A percentile compares a stretch with the other conserved stretches of the same genome.
Conservation (phyloP, 2,329 filamentous ascomycete genomes). For the Xylaria sp. region DNA sequence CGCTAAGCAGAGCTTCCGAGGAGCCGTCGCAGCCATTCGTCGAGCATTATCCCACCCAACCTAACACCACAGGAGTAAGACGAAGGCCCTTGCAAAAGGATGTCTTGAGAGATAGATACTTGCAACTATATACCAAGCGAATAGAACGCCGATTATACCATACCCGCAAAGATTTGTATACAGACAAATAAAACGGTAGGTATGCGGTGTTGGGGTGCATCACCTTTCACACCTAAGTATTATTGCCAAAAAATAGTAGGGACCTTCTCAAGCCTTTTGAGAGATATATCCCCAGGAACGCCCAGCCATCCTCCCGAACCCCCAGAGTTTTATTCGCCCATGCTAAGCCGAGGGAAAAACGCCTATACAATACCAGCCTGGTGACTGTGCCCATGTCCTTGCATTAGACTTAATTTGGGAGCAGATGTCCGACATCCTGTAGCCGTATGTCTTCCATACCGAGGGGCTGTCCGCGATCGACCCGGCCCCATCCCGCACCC, state of each 20-base stretch:
- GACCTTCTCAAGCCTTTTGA: conserved; percentile 1
- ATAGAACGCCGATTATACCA: not conserved
- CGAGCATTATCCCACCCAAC: too few relatives aligned
- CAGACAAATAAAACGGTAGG: not conserved
- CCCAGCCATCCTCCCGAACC: not conserved
- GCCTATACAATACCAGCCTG: not conserved
- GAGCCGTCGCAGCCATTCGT: too few relatives aligned
- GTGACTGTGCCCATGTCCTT: too few relatives aligned
- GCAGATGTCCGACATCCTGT: conserved; percentile 46
- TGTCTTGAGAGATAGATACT: not conserved
- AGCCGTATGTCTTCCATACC: conserved; percentile 44
- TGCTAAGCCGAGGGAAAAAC: conserved; percentile 17
- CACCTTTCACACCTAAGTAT: too few relatives aligned
- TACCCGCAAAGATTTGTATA: not conserved
- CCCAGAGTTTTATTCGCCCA: conserved; percentile 1
- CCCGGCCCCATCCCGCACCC: conserved; percentile 48
- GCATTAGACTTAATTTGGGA: conserved; percentile 31
- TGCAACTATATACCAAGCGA: not conserved
- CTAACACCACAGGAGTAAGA: too few relatives aligned
- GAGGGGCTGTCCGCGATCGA: conserved; percentile 41
- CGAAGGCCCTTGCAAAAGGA: too few relatives aligned
- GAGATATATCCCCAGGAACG: conserved; percentile 4
- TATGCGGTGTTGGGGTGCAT: not conserved
- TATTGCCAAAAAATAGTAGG: not conserved
- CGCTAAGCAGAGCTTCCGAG: too few relatives aligned